Conservation (phyloP, 192 early-diverging fungal species). For the Backusella luteola region DNA sequence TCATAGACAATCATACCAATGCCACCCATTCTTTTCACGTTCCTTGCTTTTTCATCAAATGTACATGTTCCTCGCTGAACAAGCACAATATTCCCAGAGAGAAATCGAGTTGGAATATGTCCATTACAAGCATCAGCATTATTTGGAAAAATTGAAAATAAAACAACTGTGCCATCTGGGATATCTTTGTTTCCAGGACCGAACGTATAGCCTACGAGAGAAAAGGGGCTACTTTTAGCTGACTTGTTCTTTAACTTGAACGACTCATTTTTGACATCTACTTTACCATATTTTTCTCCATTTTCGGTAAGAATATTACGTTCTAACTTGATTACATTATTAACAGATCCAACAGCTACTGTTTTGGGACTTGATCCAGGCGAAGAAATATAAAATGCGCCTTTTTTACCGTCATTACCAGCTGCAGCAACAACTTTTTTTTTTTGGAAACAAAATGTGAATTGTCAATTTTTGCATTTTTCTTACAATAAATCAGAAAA, state of each 20-base stretch:
- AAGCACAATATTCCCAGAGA: constrained; percentile 55
- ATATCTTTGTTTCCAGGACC: neutral
- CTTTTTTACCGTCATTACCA: constrained; percentile 66
- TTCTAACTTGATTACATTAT: constrained; percentile 38
- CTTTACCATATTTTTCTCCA: constrained; percentile 17
- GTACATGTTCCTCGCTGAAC: constrained; percentile 72
- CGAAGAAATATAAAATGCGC: constrained; percentile 54
- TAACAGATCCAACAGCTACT: constrained; percentile 57
- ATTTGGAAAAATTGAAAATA: neutral
- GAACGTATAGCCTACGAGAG: neutral
- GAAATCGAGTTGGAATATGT: constrained; percentile 29
- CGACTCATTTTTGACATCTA: neutral
- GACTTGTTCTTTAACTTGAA: neutral
- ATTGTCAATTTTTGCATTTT: neutral
- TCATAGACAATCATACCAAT: constrained; percentile 67
- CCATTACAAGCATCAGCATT: constrained; percentile 47
- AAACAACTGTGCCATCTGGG: neutral
- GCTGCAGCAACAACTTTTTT: constrained; percentile 53
- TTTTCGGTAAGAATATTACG: constrained; percentile 1
- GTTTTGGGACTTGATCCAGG: constrained; percentile 56
- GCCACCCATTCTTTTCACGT: constrained; percentile 58
- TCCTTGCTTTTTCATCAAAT: constrained; percentile 59
- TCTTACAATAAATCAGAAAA: neutral
- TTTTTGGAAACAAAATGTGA: too few species aligned
- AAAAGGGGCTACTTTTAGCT: neutral